phyloP scores from a whole-genome alignment of 345 rosid species.

The Physaria fendleri region DNA sequence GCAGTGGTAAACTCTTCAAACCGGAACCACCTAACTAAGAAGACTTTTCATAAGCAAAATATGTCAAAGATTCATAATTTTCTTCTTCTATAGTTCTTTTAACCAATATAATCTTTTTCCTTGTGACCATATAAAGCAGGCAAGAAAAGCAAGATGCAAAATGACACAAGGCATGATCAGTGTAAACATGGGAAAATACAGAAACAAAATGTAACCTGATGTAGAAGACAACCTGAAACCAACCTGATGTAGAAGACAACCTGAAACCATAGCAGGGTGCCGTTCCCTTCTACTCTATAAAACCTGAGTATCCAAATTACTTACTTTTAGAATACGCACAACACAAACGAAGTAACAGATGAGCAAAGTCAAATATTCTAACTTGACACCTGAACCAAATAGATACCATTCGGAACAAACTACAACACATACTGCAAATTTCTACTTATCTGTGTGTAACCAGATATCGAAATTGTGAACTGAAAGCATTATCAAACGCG shows the following conservation, averaged over 20 bases:
- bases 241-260: slow-evolving; percentile 90
- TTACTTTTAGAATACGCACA: background rate
- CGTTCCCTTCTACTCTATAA: slow-evolving; percentile 63
- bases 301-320: slow-evolving; percentile 41
- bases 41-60: background rate
- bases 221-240: too few species aligned
- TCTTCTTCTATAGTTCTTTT: background rate
- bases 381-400: background rate
- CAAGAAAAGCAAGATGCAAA: background rate
- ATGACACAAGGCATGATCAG: background rate
- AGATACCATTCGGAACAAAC: background rate
- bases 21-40: background rate
- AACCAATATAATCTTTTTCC: background rate
- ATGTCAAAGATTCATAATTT: background rate
- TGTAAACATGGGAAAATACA: slow-evolving; percentile 15
- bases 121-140: background rate
- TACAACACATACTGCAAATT: background rate
- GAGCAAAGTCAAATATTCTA: background rate
- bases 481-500: background rate
- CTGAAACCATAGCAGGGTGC: slow-evolving; percentile 94
- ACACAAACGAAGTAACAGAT: background rate
- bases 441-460: background rate
- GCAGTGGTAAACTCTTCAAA: background rate
- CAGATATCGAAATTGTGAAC: background rate
- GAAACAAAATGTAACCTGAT: slow-evolving; percentile 76